These are phyloP conservation scores for Coemansia sp. DNA, from an alignment of 371 early-diverging fungal species.

Conservation along the genomic window DNA sequence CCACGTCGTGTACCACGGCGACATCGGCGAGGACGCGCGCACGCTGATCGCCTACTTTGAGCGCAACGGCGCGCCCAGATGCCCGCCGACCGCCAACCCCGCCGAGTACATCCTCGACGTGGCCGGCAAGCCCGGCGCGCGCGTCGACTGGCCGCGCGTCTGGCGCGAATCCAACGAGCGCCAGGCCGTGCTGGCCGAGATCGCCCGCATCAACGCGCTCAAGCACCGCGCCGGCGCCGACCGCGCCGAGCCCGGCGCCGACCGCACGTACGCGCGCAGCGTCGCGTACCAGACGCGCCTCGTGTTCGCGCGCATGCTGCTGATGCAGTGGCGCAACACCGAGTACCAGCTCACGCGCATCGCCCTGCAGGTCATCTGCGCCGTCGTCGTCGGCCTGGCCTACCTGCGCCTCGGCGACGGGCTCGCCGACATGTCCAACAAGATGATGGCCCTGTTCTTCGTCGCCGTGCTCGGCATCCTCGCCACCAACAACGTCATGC, in stretches of 20 bases:
- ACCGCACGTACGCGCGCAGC: slow-evolving; percentile 46
- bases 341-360: slow-evolving; percentile 62
- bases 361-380: slow-evolving; percentile 48
- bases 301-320: slow-evolving; percentile 56
- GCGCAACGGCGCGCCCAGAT: slow-evolving; percentile 58
- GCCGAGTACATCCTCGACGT: slow-evolving; percentile 72
- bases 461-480: slow-evolving; percentile 64
- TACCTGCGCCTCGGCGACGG: slow-evolving; percentile 65
- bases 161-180: slow-evolving; percentile 53
- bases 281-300: slow-evolving; percentile 50
- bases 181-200: slow-evolving; percentile 29
- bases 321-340: slow-evolving; percentile 59
- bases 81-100: slow-evolving; percentile 61
- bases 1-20: slow-evolving; percentile 70
- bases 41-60: slow-evolving; percentile 64
- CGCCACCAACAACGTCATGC: slow-evolving; percentile 69
- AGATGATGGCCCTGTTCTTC: slow-evolving; percentile 73
- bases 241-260: slow-evolving; percentile 13
- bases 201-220: slow-evolving; percentile 44
- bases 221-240: slow-evolving; percentile 19
- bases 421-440: slow-evolving; percentile 66
- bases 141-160: slow-evolving; percentile 56
- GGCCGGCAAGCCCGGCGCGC: slow-evolving; percentile 50
- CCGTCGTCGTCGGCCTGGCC: slow-evolving; percentile 68
- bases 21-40: slow-evolving; percentile 58